Conservation (phyloP, 1,284 basidiomycete genomes). For the Hemileia vastatrix region DNA sequence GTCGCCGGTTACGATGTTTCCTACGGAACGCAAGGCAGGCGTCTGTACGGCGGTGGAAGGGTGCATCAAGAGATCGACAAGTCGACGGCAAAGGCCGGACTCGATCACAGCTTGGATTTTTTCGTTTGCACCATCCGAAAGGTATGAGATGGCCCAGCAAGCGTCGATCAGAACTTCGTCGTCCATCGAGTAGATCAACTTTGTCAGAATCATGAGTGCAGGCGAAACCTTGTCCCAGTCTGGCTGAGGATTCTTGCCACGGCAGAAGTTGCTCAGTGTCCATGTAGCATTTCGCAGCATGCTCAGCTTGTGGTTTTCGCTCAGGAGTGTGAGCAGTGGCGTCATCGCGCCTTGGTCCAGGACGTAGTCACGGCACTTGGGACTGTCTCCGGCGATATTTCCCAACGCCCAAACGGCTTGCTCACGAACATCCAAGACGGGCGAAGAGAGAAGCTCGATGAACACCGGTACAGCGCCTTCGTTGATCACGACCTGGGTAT, state of each 20-base stretch:
- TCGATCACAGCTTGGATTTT: conserved; percentile 99
- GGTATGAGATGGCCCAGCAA: conserved; percentile 99
- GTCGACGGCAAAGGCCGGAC: conserved; percentile 88
- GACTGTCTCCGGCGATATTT: conserved; percentile 91
- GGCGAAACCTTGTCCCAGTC: conserved; percentile 96
- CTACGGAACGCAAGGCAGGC: conserved; percentile 88
- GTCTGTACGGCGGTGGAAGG: conserved; percentile 93
- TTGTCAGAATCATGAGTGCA: conserved; percentile 86
- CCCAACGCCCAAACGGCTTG: conserved; percentile 94
- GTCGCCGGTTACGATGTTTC: conserved; percentile 96
- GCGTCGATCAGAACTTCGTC: conserved; percentile 99
- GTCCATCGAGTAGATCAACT: conserved; percentile 96
- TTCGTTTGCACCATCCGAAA: conserved; percentile 96
- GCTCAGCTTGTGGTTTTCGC: conserved; percentile 73
- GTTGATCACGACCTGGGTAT: conserved; percentile 93
- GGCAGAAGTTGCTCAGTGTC: conserved; percentile 95
- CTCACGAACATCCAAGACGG: conserved; percentile 79
- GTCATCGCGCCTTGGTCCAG: conserved; percentile 51
- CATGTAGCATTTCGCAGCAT: conserved; percentile 96
- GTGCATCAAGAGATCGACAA: conserved; percentile 94
- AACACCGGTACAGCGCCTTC: conserved; percentile 91
- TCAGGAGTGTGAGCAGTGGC: conserved; percentile 49
- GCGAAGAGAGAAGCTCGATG: conserved; percentile 67
- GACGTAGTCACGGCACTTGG: conserved; percentile 80
- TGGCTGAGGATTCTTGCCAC: conserved; percentile 89